These are phyloP conservation scores for Aspergillus hortae DNA, from an alignment of 2,329 filamentous ascomycete species.

Conservation along the genomic window DNA sequence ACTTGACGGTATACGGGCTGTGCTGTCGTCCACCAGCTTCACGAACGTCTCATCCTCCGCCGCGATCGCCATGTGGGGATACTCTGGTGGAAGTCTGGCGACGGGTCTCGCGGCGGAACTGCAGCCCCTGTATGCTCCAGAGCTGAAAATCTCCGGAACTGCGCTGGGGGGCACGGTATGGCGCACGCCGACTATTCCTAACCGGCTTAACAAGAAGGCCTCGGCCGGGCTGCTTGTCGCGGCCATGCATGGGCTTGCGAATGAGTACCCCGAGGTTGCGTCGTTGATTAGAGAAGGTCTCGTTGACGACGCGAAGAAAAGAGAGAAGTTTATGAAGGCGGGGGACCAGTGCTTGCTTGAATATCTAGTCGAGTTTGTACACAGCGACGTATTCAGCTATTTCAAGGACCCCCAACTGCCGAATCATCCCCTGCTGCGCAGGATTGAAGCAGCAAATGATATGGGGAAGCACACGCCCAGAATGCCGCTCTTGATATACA, in stretches of 20 bases:
- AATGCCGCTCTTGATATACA: slow-evolving; percentile 1
- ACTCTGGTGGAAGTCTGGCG: slow-evolving; percentile 1
- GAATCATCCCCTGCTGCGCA: not conserved
- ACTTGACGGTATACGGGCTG: not conserved
- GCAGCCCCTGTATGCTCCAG: not conserved
- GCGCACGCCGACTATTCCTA: not conserved
- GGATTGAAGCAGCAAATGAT: not conserved
- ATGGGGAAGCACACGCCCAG: not conserved
- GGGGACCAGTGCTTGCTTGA: not conserved
- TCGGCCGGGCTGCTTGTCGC: not conserved
- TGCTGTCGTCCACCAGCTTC: not conserved
- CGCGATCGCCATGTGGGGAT: not conserved
- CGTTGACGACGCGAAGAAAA: not conserved
- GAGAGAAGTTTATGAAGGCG: slow-evolving; percentile 1
- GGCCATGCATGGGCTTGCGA: not conserved
- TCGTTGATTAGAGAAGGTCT: not conserved
- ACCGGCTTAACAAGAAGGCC: not conserved
- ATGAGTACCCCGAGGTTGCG: not conserved
- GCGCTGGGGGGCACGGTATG: not conserved
- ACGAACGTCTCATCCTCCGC: not conserved
- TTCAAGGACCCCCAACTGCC: not conserved
- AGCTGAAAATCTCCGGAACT: not conserved
- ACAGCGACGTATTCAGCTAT: not conserved
- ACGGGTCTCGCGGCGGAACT: slow-evolving; percentile 1
- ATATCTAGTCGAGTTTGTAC: not conserved